phyloP scores from a whole-genome alignment of 805 yeast genomes.

The Barnettozyma populi region DNA sequence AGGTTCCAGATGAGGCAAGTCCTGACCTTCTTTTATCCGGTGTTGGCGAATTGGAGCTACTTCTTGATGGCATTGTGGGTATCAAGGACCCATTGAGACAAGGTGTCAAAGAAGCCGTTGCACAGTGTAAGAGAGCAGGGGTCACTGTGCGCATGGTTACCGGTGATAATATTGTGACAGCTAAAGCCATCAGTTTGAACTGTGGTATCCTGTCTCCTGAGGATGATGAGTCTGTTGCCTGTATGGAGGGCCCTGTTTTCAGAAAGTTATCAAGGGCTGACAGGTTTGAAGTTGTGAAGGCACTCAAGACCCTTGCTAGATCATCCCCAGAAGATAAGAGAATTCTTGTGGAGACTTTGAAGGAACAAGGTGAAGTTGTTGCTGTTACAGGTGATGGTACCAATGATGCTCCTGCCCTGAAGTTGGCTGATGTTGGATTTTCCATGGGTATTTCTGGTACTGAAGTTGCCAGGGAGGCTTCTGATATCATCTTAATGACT shows the following conservation, averaged over 20 bases:
- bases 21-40: slow-evolving; percentile 37
- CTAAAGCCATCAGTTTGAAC: slow-evolving; percentile 80
- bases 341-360: slow-evolving; percentile 74
- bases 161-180: slow-evolving; percentile 91
- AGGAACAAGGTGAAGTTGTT: slow-evolving; percentile 82
- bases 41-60: slow-evolving; percentile 31
- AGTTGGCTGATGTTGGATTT: slow-evolving; percentile 95
- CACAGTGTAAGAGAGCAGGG: slow-evolving; percentile 83
- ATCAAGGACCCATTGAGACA: slow-evolving; percentile 91
- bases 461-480: slow-evolving; percentile 97
- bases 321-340: slow-evolving; percentile 96
- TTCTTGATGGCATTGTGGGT: slow-evolving; percentile 76
- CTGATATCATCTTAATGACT: slow-evolving; percentile 86
- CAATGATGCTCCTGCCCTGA: slow-evolving; percentile 96
- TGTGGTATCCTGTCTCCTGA: slow-evolving; percentile 66
- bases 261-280: slow-evolving; percentile 57
- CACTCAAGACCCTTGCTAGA: slow-evolving; percentile 80
- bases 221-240: slow-evolving; percentile 49
- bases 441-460: slow-evolving; percentile 99
- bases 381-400: slow-evolving; percentile 99
- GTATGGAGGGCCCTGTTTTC: slow-evolving; percentile 92
- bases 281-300: slow-evolving; percentile 59
- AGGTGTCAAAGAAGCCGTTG: slow-evolving; percentile 87
- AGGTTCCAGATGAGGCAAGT: slow-evolving; percentile 36
- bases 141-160: slow-evolving; percentile 97